Conservation (phyloP, 2,329 filamentous ascomycete species). For the Nemania sp. region DNA sequence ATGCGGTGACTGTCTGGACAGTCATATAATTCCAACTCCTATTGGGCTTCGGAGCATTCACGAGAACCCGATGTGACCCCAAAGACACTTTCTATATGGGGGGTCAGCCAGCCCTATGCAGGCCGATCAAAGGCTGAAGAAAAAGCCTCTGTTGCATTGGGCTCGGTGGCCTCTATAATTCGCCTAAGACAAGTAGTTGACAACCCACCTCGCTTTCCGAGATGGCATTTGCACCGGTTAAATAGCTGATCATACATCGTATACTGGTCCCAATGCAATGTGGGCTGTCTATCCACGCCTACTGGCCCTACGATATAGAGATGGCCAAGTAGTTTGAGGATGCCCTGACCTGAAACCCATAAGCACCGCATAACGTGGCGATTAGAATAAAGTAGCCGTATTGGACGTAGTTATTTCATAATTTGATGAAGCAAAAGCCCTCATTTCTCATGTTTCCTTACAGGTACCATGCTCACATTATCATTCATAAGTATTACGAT, state of each 20-base stretch:
- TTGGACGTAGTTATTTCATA: no score
- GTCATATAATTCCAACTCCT: conserved; percentile 3
- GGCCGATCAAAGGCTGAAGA: conserved; percentile 2
- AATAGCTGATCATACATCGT: background rate
- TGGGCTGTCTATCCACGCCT: background rate
- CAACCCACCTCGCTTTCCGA: conserved; percentile 20
- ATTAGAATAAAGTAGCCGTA: background rate
- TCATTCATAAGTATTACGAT: background rate
- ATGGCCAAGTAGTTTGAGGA: background rate
- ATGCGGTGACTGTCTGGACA: conserved; percentile 7
- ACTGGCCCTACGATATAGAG: background rate
- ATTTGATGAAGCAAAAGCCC: no score
- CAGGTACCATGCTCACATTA: background rate
- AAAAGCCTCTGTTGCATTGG: background rate
- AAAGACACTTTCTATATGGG: conserved; percentile 3
- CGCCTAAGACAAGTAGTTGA: conserved; percentile 4
- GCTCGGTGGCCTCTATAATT: conserved; percentile 5
- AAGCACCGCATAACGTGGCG: conserved; percentile 2
- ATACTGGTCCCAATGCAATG: background rate
- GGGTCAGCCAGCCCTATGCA: conserved; percentile 19
- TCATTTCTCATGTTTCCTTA: no score
- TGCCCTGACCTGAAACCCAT: conserved; percentile 1
- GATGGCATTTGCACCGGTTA: background rate
- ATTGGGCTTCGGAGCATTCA: conserved; percentile 10
- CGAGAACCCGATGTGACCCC: conserved; percentile 18